A percentile compares a stretch with the other conserved stretches of the same genome.
These are phyloP conservation scores for Blastobotrys parvus DNA, from an alignment of 805 yeast species.

Conservation along the genomic window DNA sequence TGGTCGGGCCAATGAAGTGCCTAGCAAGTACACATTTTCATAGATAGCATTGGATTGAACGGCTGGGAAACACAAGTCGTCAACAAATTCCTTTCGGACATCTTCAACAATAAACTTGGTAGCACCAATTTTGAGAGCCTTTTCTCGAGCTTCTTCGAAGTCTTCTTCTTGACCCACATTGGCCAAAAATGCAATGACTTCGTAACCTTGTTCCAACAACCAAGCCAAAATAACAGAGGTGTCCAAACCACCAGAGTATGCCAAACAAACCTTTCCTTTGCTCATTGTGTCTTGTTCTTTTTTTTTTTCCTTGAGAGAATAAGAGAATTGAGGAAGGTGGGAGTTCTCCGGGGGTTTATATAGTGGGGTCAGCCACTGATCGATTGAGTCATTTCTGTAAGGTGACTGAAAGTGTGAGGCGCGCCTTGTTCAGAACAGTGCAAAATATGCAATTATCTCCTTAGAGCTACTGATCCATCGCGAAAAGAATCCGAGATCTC, in stretches of 20 bases:
- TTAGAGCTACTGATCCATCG: too few relatives aligned
- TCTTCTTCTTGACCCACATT: conserved; percentile 99
- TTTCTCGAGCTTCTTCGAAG: conserved; percentile 91
- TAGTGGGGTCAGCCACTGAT: too few relatives aligned
- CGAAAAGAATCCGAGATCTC: too few relatives aligned
- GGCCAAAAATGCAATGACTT: conserved; percentile 97
- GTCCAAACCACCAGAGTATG: conserved; percentile 98
- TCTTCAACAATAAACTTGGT: conserved; percentile 90
- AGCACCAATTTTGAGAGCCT: conserved; percentile 96
- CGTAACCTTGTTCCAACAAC: conserved; percentile 96
- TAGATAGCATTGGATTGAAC: conserved; percentile 96
- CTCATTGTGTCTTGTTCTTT: conserved; percentile 47
- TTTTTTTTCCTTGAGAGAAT: background rate
- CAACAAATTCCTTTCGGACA: conserved; percentile 91
- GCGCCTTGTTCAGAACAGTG: too few relatives aligned
- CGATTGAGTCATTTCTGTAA: too few relatives aligned
- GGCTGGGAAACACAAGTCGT: conserved; percentile 90
- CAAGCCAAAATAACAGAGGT: conserved; percentile 97
- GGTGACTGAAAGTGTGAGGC: too few relatives aligned
- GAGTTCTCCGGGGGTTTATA: too few relatives aligned
- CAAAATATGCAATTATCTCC: too few relatives aligned
- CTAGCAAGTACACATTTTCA: conserved; percentile 93
- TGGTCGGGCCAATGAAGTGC: conserved; percentile 98
- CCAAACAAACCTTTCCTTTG: conserved; percentile 98
- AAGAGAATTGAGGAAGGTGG: background rate